Percentiles rank a stretch among this genome's conserved stretches.
Conservation (phyloP, 306 rosid species). For the Ormosia emarginata region DNA sequence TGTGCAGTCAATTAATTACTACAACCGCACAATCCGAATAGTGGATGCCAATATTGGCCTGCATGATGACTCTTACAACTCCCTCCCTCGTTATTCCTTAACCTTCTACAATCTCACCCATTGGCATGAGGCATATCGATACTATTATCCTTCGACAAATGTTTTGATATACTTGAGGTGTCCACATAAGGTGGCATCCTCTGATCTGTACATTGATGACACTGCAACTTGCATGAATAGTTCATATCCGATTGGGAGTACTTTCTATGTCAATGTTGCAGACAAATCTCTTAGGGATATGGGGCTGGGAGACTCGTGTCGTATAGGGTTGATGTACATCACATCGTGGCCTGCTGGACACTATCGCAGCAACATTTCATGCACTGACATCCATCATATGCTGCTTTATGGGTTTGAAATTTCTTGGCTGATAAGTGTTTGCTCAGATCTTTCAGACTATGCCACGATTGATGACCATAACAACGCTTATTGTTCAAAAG, state of each 20-base stretch:
- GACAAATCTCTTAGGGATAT: background rate
- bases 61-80: background rate
- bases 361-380: background rate
- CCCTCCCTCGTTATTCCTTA: conserved; percentile 7
- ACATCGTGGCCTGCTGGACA: background rate
- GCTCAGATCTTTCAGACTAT: fast-evolving
- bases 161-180: background rate
- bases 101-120: background rate
- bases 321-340: background rate
- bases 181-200: background rate
- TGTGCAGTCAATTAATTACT: conserved; percentile 25
- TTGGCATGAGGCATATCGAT: background rate
- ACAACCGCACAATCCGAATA: conserved; percentile 27
- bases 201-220: no score
- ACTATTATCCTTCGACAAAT: background rate
- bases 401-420: background rate
- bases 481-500: background rate
- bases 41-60: conserved; percentile 4
- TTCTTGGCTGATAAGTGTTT: background rate
- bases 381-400: background rate
- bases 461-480: background rate
- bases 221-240: background rate
- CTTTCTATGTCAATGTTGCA: background rate
- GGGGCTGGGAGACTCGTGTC: background rate
- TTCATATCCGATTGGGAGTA: background rate